Percentiles rank a stretch among this genome's conserved stretches.
phyloP scores from a whole-genome alignment of 345 rosid genomes.

The Rhodamnia rubescens region DNA sequence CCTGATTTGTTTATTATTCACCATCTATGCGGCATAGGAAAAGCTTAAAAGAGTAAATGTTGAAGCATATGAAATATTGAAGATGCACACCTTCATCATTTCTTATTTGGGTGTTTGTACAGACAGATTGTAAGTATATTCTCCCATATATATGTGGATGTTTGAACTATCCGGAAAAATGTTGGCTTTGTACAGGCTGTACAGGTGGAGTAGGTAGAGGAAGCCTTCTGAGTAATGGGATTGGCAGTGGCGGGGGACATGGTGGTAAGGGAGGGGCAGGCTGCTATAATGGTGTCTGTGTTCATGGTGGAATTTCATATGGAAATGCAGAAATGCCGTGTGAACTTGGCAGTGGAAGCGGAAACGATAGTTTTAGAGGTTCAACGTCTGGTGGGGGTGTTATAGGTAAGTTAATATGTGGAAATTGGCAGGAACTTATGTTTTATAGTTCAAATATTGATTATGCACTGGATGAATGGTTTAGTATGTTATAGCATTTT shows the following conservation, averaged over 20 bases:
- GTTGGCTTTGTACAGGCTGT: slow-evolving; percentile 58
- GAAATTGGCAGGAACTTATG: background rate
- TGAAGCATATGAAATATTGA: background rate
- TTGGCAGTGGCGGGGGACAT: slow-evolving; percentile 97
- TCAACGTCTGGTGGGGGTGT: slow-evolving; percentile 92
- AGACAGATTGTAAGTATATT: background rate
- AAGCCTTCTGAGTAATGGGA: slow-evolving; percentile 46
- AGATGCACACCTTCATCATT: background rate
- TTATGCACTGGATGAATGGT: background rate
- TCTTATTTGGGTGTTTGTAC: background rate
- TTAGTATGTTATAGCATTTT: background rate
- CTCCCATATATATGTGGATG: background rate
- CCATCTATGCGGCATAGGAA: background rate
- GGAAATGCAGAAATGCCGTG: slow-evolving; percentile 86
- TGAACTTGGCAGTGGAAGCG: slow-evolving; percentile 99
- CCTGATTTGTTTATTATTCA: background rate
- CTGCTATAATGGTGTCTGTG: slow-evolving; percentile 50
- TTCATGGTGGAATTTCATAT: slow-evolving; percentile 77
- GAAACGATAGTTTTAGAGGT: slow-evolving; percentile 44
- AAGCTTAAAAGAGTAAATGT: background rate
- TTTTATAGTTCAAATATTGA: background rate
- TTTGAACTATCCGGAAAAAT: background rate
- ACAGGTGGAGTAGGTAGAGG: slow-evolving; percentile 90
- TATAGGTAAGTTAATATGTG: slow-evolving; percentile 39
- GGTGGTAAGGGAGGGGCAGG: slow-evolving; percentile 91